Base-by-base conservation (phyloP, 352 stramenopile species). In the Pythium rishiriense region DNA sequence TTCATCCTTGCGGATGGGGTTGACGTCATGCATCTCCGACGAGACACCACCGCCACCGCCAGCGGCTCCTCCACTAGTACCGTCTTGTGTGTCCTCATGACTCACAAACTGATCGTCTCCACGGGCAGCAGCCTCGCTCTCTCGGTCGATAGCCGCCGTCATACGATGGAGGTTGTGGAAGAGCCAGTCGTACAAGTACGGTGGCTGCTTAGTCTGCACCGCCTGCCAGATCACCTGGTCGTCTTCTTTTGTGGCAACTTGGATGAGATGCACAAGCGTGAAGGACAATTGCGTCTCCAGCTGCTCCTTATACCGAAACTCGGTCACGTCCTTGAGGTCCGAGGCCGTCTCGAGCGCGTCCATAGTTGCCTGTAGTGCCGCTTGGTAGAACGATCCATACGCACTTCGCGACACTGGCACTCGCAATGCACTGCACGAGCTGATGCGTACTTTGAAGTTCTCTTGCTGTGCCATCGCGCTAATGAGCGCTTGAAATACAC, bases 241-340 rank as follows among this genome's bases (percentile, higher is more conserved):
- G 50, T 91, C 87, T 58, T 90, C 79, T n/a, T 86, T 65, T 0
- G 81, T 79, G 1, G 83, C 85, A 19, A 96, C 76, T 58, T 91
- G 72, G 54, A 96, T 83, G 56, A 96, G 53, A 50, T 94, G 87
- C 53, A 94, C 78, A 51, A 96, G 70, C 29, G 87, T 94, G 57
- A 96, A 96, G 9, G 85, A 94, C 12, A 96, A 52, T 67, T 96
- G 87, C 17, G 86, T 91, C 58, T 96, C 87, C 8, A 96, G 68
- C 51, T 96, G 87, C 56, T 92, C 85, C 65, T 96, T 96, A 78
- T 96, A 96, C n/a, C 85, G 84, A 74, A 94, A 96, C 72, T 96
- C 87, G 1, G 79, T 92, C 66, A 96, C 85, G 53, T 96, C 87
- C 48, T 93, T 91, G 55, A 96, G 64, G 50, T 94, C 85, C 0